A percentile compares a stretch with the other conserved stretches of the same genome.
Evolutionary conservation across 2,329 filamentous ascomycete genomes (phyloP).

Genomic region (Tolypocladium capitatum): DNA sequence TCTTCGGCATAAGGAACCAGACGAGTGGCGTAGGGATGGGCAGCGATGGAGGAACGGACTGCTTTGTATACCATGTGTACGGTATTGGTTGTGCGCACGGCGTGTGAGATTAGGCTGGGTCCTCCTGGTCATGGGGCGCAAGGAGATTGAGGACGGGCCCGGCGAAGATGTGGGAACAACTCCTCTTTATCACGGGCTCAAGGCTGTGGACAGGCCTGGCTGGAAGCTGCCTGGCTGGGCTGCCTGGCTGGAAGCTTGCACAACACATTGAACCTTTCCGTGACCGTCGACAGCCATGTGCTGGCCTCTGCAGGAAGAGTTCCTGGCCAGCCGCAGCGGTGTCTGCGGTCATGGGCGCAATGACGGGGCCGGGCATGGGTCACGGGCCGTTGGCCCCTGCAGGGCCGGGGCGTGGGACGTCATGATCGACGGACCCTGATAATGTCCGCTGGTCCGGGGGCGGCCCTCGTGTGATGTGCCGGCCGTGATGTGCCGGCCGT

Average conservation of each 20-base stretch:
- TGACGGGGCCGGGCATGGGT: not conserved
- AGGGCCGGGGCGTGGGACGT: not conserved
- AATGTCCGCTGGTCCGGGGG: no score
- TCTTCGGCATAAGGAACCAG: constrained; percentile 36
- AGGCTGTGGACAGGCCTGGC: not conserved
- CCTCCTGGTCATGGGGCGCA: not conserved
- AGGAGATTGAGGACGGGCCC: not conserved
- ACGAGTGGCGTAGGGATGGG: not conserved
- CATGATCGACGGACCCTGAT: not conserved
- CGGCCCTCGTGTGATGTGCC: no score
- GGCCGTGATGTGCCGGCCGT: no score
- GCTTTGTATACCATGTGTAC: not conserved
- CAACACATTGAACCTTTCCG: no score
- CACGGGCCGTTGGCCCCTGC: no score
- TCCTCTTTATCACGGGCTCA: no score
- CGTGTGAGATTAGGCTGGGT: not conserved
- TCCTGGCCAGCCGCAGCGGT: no score
- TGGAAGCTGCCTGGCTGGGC: no score
- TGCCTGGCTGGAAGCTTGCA: no score
- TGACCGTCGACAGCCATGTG: no score
- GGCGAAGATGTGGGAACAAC: not conserved
- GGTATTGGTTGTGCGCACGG: not conserved
- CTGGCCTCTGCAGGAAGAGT: no score
- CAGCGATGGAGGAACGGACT: not conserved
- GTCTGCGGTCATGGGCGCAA: no score